These are phyloP conservation scores for Phytophthora pistaciae DNA, from an alignment of 352 stramenopile genomes.

Conservation along the genomic window DNA sequence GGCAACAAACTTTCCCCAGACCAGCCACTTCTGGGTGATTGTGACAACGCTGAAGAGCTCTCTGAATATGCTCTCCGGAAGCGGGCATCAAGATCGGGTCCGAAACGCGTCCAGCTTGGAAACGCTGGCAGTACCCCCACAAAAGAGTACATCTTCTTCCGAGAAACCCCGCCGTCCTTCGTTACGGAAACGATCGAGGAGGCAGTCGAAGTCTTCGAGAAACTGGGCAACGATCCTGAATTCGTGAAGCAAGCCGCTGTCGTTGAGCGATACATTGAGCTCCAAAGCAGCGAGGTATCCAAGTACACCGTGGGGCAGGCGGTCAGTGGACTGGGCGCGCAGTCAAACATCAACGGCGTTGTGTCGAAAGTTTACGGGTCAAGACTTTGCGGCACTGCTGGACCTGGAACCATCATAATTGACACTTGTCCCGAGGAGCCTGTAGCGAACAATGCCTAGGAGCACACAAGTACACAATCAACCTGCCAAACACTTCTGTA, in stretches of 20 bases:
- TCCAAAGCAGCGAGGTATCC: slow-evolving; percentile 80
- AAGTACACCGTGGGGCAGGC: slow-evolving; percentile 78
- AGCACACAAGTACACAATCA: neutral
- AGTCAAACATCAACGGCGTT: slow-evolving; percentile 65
- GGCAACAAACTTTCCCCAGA: slow-evolving; percentile 5
- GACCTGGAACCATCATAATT: slow-evolving; percentile 76
- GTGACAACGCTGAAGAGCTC: slow-evolving; percentile 24
- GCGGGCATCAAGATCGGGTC: slow-evolving; percentile 43
- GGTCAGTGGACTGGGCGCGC: slow-evolving; percentile 57
- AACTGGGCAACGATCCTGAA: slow-evolving; percentile 56
- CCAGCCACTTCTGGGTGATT: neutral
- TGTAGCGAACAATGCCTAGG: slow-evolving; percentile 10
- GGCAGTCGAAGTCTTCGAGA: slow-evolving; percentile 60
- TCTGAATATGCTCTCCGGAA: slow-evolving; percentile 70
- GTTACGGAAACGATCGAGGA: slow-evolving; percentile 81
- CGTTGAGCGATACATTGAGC: slow-evolving; percentile 73
- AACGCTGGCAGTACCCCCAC: slow-evolving; percentile 67
- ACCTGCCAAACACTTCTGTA: neutral
- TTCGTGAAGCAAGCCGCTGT: slow-evolving; percentile 41
- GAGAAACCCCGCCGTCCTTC: slow-evolving; percentile 81
- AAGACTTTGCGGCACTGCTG: slow-evolving; percentile 70
- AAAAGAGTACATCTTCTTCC: slow-evolving; percentile 89
- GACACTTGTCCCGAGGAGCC: slow-evolving; percentile 54
- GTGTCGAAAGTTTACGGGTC: slow-evolving; percentile 81
- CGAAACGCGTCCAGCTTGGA: slow-evolving; percentile 70